Percentiles rank a stretch among this genome's conserved stretches.
These are phyloP conservation scores for Coemansia umbellata DNA, from an alignment of 192 early-diverging fungal genomes.

Conservation along the genomic window DNA sequence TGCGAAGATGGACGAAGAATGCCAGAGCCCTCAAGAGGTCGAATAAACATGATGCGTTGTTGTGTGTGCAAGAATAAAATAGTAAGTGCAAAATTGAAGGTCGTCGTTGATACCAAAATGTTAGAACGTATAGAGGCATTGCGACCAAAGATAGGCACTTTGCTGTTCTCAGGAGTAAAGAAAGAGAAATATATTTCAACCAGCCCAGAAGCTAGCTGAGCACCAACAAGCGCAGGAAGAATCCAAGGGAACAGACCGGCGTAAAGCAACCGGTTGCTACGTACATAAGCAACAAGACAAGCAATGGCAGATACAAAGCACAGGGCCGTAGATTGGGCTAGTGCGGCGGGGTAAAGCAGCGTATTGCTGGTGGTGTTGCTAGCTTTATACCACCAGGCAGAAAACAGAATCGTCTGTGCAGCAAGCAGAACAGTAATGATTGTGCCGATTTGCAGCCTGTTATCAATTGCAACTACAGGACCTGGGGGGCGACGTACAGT, in stretches of 20 bases:
- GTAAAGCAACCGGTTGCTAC: constrained; percentile 9
- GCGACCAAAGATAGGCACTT: constrained; percentile 3
- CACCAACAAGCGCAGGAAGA: neutral
- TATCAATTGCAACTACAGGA: constrained; percentile 1
- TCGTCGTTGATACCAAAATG: neutral
- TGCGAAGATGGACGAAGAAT: no score
- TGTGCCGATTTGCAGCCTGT: neutral
- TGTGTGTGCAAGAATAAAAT: constrained; percentile 3
- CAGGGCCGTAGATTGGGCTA: neutral
- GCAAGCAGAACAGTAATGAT: neutral
- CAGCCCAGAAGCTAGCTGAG: neutral
- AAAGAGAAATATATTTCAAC: constrained; percentile 23
- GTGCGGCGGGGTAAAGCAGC: neutral
- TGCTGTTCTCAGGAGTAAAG: constrained; percentile 7
- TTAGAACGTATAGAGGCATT: constrained; percentile 11
- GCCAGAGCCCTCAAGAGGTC: neutral
- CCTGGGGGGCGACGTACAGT: constrained; percentile 3
- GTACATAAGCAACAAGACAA: neutral
- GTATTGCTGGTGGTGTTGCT: neutral
- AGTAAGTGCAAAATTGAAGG: neutral
- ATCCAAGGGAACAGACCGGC: constrained; percentile 14
- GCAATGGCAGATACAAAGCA: neutral
- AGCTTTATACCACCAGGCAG: neutral
- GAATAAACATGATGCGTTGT: constrained; percentile 7
- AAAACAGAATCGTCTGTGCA: neutral